phyloP scores from a whole-genome alignment of 306 rosid species.

The Cucurbita argyrosperma region DNA sequence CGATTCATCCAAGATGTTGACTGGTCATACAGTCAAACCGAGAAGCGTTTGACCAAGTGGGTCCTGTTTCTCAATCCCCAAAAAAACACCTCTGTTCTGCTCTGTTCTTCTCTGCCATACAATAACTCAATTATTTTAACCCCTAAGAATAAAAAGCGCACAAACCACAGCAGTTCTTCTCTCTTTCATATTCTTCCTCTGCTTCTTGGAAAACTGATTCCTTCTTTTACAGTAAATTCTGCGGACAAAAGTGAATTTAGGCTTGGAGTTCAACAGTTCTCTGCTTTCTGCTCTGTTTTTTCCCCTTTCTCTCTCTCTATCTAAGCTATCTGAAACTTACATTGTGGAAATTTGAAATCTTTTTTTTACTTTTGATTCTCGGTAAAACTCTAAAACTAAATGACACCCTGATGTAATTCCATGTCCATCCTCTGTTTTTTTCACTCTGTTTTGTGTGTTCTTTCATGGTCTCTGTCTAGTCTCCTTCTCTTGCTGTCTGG shows the following conservation, averaged over 20 bases:
- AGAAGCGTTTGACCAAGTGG: slow-evolving; percentile 1
- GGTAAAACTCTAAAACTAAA: not conserved
- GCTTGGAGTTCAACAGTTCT: not conserved
- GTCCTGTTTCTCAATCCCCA: slow-evolving; percentile 7
- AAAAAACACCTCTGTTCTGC: not conserved
- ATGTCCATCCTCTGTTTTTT: not conserved
- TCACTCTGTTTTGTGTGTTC: not conserved
- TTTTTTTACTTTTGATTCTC: not conserved
- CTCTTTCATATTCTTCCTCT: slow-evolving; percentile 7
- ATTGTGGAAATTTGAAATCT: not conserved
- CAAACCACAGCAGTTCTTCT: not conserved
- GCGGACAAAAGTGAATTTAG: not conserved
- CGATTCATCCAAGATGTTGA: not conserved
- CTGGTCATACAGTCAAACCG: slow-evolving; percentile 6
- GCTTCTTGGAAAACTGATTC: not conserved
- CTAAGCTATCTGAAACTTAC: not conserved
- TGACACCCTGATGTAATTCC: not conserved
- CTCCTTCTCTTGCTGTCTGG: slow-evolving; percentile 27
- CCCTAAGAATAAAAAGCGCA: not conserved
- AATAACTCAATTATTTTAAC: not conserved
- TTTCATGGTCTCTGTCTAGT: slow-evolving; percentile 14
- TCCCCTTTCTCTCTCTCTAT: not conserved
- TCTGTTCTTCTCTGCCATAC: not conserved
- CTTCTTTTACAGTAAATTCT: not conserved
- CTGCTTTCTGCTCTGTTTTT: not conserved